These are phyloP conservation scores for Fraxinus sp. DNA, from an alignment of 305 asterid genomes.

Conservation along the genomic window DNA sequence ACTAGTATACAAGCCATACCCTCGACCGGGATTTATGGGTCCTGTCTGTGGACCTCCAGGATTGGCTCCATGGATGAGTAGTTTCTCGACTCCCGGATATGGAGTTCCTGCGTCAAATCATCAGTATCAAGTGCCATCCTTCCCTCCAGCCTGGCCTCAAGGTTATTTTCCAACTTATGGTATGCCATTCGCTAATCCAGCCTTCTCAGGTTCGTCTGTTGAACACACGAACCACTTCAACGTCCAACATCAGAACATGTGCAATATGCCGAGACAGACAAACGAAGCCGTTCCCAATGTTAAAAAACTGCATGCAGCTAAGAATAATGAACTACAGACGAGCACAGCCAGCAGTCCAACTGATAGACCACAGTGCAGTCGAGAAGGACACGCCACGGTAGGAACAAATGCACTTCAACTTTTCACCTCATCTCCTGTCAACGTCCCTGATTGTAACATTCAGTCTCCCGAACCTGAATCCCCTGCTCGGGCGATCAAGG, in stretches of 20 bases:
- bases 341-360: constrained; percentile 60
- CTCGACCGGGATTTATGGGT: constrained; percentile 47
- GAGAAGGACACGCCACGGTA: constrained; percentile 24
- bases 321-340: constrained; percentile 50
- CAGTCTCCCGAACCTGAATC: constrained; percentile 16
- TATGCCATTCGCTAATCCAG: constrained; percentile 55
- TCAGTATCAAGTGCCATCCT: constrained; percentile 46
- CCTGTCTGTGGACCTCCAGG: constrained; percentile 43
- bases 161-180: constrained; percentile 58
- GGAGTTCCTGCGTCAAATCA: constrained; percentile 46
- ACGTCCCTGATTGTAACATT: constrained; percentile 21
- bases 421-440: constrained; percentile 45
- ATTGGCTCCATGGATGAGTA: constrained; percentile 38
- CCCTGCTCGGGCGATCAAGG: constrained; percentile 41
- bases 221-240: constrained; percentile 39
- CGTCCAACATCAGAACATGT: constrained; percentile 22
- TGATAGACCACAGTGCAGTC: constrained; percentile 27
- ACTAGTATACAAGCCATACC: constrained; percentile 78
- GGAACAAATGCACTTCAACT: constrained; percentile 45
- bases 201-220: constrained; percentile 38
- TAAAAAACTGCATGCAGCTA: constrained; percentile 13
- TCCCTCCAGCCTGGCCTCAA: constrained; percentile 37
- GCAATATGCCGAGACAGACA: constrained; percentile 26
- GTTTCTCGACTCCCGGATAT: constrained; percentile 44
- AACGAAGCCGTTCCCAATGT: constrained; percentile 19